Base-by-base conservation (phyloP, 345 rosid genomes). In the Salix brachista region DNA sequence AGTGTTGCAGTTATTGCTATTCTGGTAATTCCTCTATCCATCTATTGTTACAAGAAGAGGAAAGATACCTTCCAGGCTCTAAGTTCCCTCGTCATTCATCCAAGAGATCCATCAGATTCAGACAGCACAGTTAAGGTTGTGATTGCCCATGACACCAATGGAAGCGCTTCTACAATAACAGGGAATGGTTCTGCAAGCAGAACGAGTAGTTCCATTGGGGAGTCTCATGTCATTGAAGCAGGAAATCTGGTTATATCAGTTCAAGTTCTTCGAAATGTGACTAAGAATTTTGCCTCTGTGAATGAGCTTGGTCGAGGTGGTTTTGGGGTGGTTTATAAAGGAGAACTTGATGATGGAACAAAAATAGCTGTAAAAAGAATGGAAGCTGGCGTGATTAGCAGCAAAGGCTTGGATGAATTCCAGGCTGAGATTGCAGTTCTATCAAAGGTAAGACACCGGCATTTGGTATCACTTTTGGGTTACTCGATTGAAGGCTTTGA, bases 271-370 rank as follows among this genome's bases (percentile, higher is more conserved):
- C 80, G 88, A 73, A 88, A 88, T 1, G 93, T 91, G 77, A 90
- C 96, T 4, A 85, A 86, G 74, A 87, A 87, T 73, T 91, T 91
- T 64, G 85, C 92, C 30, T 74, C 90, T 0, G 88, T 88, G 71
- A 91, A 90, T 75, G 92, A 90, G 84, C 92, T 91, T 54, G 93
- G 93, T 8, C 93, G 91, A 9, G 93, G 96, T 70, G 93, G 96
- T 36, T 91, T 91, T 69, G 96, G 96, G 37, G 93, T 90, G 23
- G 96, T 91, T 65, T 91, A 91, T 34, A 90, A 88, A 69, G 93
- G 96, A 71, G 92, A 90, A 25, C 75, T 91, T 10, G 88, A 88
- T 17, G 93, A 87, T 61, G 96, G 96, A 77, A 91, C 93, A 16
- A 83, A 82, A 71, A 91, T 91, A 64, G 96, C 93, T 0, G 96